Evolutionary conservation across 371 early-diverging fungal genomes (phyloP).

Genomic region (Mortierella sp.): DNA sequence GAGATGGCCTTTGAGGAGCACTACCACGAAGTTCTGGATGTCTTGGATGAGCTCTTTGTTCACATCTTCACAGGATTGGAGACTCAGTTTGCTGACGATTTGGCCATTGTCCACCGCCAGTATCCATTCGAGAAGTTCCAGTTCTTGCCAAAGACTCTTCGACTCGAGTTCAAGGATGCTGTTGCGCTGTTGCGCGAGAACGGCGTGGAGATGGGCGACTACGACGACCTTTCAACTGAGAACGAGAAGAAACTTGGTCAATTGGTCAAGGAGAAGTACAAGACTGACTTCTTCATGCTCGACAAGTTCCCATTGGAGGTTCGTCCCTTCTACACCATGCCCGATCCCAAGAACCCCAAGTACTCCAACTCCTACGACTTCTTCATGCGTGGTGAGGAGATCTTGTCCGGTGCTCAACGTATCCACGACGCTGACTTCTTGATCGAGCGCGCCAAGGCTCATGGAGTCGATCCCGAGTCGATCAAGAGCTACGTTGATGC

Average conservation of each 20-base stretch:
- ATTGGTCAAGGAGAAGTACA: slow-evolving; percentile 94
- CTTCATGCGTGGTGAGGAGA: slow-evolving; percentile 99
- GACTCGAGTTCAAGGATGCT: slow-evolving; percentile 92
- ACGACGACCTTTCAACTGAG: slow-evolving; percentile 94
- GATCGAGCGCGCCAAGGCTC: slow-evolving; percentile 82
- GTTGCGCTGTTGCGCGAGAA: slow-evolving; percentile 92
- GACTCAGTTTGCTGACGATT: slow-evolving; percentile 83
- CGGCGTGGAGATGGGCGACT: slow-evolving; percentile 93
- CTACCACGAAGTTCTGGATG: slow-evolving; percentile 96
- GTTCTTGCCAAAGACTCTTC: slow-evolving; percentile 88
- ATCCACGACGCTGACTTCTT: slow-evolving; percentile 94
- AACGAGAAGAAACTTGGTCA: slow-evolving; percentile 95
- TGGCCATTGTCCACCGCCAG: slow-evolving; percentile 91
- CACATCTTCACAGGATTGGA: slow-evolving; percentile 92
- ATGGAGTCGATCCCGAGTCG: slow-evolving; percentile 85
- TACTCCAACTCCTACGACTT: slow-evolving; percentile 99
- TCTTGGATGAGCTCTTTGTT: slow-evolving; percentile 89
- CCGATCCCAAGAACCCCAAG: slow-evolving; percentile 85
- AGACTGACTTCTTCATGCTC: slow-evolving; percentile 98
- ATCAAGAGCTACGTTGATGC: slow-evolving; percentile 97
- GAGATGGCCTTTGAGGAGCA: slow-evolving; percentile 99
- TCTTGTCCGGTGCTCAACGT: slow-evolving; percentile 99
- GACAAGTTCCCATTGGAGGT: slow-evolving; percentile 99
- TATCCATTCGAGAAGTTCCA: slow-evolving; percentile 94
- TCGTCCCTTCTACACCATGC: slow-evolving; percentile 99